Evolutionary conservation across 352 stramenopile genomes (phyloP).

Genomic region (Pilasporangium apinafurcum): DNA sequence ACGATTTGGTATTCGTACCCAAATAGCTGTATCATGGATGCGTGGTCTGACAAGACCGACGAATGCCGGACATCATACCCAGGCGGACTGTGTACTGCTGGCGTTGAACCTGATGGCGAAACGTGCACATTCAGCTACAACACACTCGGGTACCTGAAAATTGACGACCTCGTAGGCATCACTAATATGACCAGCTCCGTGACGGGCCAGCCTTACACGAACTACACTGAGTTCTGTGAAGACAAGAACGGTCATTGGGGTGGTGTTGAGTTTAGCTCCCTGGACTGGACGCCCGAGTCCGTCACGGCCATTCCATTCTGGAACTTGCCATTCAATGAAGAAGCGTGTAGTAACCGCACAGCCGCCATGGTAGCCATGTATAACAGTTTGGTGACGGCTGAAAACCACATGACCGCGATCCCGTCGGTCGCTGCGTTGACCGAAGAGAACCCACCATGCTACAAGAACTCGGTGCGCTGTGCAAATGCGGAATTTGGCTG

Average conservation of each 20-base stretch:
- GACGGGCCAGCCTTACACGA: conserved; percentile 18
- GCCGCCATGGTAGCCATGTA: conserved; percentile 39
- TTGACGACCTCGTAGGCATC: conserved; percentile 68
- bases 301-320: conserved; percentile 43
- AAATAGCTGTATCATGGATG: conserved; percentile 36
- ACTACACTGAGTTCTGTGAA: conserved; percentile 52
- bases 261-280: conserved; percentile 32
- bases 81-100: conserved; percentile 28
- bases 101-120: conserved; percentile 36
- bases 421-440: conserved; percentile 20
- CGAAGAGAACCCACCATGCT: conserved; percentile 43
- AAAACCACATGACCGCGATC: conserved; percentile 33
- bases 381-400: conserved; percentile 8
- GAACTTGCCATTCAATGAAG: conserved; percentile 24
- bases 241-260: conserved; percentile 21
- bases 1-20: conserved; percentile 66
- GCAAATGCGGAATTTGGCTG: conserved; percentile 22
- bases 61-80: conserved; percentile 20
- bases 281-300: conserved; percentile 1
- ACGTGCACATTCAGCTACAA: conserved; percentile 59
- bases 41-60: conserved; percentile 29
- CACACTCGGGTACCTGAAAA: conserved; percentile 40
- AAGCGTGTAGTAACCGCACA: conserved; percentile 22
- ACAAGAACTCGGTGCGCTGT: conserved; percentile 35
- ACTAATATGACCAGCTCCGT: conserved; percentile 27